These are phyloP conservation scores for Asterella californica DNA, from an alignment of 225 moss, liverwort and hornwort species.

Conservation along the genomic window DNA sequence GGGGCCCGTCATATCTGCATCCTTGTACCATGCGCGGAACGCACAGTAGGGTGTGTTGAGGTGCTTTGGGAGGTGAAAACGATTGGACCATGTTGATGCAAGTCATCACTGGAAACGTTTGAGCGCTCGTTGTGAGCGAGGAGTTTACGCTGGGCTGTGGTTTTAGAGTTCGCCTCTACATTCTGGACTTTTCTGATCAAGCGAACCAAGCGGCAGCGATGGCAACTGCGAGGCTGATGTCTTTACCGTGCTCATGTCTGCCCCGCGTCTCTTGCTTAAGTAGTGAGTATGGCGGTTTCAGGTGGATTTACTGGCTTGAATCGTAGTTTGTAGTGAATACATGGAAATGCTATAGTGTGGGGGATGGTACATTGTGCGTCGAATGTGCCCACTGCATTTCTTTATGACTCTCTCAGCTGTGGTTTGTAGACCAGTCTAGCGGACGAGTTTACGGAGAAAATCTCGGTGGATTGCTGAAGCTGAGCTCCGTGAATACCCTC, in stretches of 20 bases:
- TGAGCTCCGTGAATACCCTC: constrained; percentile 1
- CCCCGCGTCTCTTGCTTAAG: not conserved
- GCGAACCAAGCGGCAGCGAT: not conserved
- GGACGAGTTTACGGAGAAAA: not conserved
- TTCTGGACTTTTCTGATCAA: not conserved
- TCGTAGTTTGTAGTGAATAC: not conserved
- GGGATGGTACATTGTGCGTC: not conserved
- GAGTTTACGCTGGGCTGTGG: not conserved
- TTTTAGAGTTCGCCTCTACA: not conserved
- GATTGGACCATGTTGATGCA: not conserved
- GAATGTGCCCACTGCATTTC: not conserved
- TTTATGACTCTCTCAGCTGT: not conserved
- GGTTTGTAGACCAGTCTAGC: not conserved
- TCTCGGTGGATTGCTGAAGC: not conserved
- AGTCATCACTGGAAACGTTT: not conserved
- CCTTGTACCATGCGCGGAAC: not conserved
- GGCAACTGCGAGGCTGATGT: constrained; percentile 6
- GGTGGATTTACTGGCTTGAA: not conserved
- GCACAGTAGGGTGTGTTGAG: not conserved
- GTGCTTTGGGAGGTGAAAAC: not conserved
- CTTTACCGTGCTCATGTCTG: not conserved
- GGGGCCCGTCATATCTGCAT: constrained; percentile 7
- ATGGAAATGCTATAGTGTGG: not conserved
- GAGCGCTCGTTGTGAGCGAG: not conserved
- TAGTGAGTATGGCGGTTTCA: constrained; percentile 9